Evolutionary conservation across 805 yeast species (phyloP), one percentile per base, ranked within the genome.

Genomic region (Candida silvicultrix): DNA sequence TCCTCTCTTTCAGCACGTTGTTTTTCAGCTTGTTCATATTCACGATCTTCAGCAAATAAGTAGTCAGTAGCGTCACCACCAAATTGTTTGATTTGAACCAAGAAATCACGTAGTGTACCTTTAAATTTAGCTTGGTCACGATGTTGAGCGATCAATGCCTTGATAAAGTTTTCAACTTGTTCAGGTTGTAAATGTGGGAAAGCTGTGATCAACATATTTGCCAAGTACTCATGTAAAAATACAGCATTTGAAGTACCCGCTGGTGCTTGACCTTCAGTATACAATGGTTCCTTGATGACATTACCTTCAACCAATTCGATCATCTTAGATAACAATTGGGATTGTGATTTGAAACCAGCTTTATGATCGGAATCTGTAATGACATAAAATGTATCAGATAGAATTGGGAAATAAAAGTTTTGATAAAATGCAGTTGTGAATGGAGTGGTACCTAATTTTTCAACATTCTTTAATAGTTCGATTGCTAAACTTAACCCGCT

Each of bases 61-160:
- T 94, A 94, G 64, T 90, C 97, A 20, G 96, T 89, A 46, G 95
- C 82, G 64, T 88, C 96, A 28, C 98, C 98, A 49, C 98, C 99
- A 60, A 78, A 80, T 68, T 92, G 96, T 68, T 89, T 90, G 65
- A 92, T 87, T 71, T 94, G 98, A 38, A 94, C 95, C 64, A 94
- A 76, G 78, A 94, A 94, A 68, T 94, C 99, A 67, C 98, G 83
- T 57, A 94, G 73, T 11, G 85, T 83, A 44, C 88, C 88, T 66
- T 81, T 83, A 72, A 94, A 94, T 62, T 80, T 85, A 51, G 66
- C 63, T 49, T 81, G 82, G 58, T 88, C 94, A 48, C 77, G 81
- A 61, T 88, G 88, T 45, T 83, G 81, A 15, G 78, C 66, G 35
- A 86, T 78, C 62, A 94, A 74, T 6, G 89, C 95, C 54, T 77